A percentile compares a stretch with the other conserved stretches of the same genome.
Conservation (phyloP, 2,329 filamentous ascomycete species). For the Botrytis hyacinthi region DNA sequence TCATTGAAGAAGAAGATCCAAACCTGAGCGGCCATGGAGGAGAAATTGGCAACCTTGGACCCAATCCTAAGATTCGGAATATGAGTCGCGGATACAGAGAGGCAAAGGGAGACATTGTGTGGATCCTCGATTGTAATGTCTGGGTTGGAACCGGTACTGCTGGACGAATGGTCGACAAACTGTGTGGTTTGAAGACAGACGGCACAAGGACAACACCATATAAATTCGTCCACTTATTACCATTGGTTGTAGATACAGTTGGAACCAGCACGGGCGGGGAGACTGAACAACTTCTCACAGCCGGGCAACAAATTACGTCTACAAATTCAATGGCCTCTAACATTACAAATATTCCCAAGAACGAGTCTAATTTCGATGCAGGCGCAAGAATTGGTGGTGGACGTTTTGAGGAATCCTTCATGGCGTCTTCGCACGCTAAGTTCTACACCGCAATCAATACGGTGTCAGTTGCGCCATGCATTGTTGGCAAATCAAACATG, state of each 20-base stretch:
- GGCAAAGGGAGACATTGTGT: constrained; percentile 81
- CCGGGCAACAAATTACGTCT: constrained; percentile 30
- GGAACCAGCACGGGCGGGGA: constrained; percentile 37
- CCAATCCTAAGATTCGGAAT: constrained; percentile 98
- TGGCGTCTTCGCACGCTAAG: constrained; percentile 90
- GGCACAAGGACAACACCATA: constrained; percentile 56
- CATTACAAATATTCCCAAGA: constrained; percentile 31
- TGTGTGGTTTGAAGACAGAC: constrained; percentile 64
- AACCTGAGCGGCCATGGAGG: constrained; percentile 56
- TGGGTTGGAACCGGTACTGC: constrained; percentile 81
- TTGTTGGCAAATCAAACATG: constrained; percentile 98
- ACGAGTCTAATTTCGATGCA: constrained; percentile 30
- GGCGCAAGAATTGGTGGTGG: constrained; percentile 61
- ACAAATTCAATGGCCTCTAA: constrained; percentile 39
- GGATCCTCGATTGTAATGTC: constrained; percentile 95
- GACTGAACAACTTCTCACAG: constrained; percentile 30
- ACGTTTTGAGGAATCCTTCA: constrained; percentile 88
- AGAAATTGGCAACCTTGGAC: constrained; percentile 64
- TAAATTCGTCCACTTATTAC: constrained; percentile 95
- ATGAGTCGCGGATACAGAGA: constrained; percentile 92
- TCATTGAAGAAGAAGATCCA: constrained; percentile 81
- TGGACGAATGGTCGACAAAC: constrained; percentile 83
- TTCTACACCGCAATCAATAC: constrained; percentile 98
- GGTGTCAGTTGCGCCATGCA: constrained; percentile 84
- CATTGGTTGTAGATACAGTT: constrained; percentile 77